Base-by-base conservation (phyloP, 2,329 filamentous ascomycete genomes). In the Orbilia oligospora region DNA sequence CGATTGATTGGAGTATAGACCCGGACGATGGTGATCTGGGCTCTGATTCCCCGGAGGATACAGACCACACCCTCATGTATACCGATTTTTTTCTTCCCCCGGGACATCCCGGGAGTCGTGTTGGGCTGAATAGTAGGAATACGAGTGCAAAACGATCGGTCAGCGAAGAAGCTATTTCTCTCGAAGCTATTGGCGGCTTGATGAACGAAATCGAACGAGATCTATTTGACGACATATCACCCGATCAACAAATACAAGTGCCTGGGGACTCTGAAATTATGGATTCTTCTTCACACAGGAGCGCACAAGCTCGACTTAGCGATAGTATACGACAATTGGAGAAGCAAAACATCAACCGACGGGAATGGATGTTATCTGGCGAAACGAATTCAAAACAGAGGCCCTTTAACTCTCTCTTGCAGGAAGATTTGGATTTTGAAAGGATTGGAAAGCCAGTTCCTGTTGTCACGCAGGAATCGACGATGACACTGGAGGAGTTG, bases 371-470 rank as follows among this genome's bases (percentile, higher is more conserved):
- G 18, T 86, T 98, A 66, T 89, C 92, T 9, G 96, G 96, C 83
- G 96, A 99, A 87, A 94, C 94, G 3, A 88, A 90, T 61, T 95
- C 93, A 0, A 87, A 88, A 0, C 93, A 96, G 81, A 89, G 96
- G 41, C 96, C 96, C 0, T 84, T 93, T 68, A 98, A 99, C 86
- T 97, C 95, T 0, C 88, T 99, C 1, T 89, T 99, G 0, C 94
- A 98, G 83, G 90, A 98, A 85, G 94, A 98, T 82, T 88, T 99
- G 27, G 95, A 98, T 81, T 99, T 98, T 83, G 96, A 99, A 85
- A 91, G 97, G 82, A 90, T 93, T 22, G 96, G 96, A 83, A 99
- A 98, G 84, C 95, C 96, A 0, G 92, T 98, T 0, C 93, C 95
- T 0, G 92, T 98, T 78, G 94, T 97, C 83, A 98, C 96, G 0